These are phyloP conservation scores for Backusella sp. DNA, from an alignment of 192 early-diverging fungal genomes.

Conservation along the genomic window DNA sequence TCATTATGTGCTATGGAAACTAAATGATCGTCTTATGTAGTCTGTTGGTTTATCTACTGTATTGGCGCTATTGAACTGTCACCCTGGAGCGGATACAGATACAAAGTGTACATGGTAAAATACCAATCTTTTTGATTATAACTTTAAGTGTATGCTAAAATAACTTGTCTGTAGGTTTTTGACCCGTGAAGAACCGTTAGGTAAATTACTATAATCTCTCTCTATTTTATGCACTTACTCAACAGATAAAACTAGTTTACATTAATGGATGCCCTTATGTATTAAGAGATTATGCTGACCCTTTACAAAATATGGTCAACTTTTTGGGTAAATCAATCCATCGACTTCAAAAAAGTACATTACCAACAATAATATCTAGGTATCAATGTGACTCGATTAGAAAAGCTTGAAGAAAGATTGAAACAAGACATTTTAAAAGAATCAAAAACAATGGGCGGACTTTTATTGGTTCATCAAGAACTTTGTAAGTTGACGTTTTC, in stretches of 20 bases:
- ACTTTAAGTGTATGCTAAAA: neutral
- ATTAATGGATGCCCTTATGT: slow-evolving; percentile 61
- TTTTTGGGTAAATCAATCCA: slow-evolving; percentile 20
- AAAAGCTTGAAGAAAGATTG: slow-evolving; percentile 56
- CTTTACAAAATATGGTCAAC: slow-evolving; percentile 52
- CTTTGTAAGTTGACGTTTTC: slow-evolving; percentile 22
- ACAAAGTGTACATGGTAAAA: slow-evolving; percentile 33
- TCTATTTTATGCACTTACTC: neutral
- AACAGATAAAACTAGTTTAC: slow-evolving; percentile 36
- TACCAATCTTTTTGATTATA: neutral
- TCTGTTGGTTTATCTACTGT: slow-evolving; percentile 53
- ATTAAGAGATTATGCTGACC: slow-evolving; percentile 52
- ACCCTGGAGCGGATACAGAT: slow-evolving; percentile 33
- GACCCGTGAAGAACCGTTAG: slow-evolving; percentile 40
- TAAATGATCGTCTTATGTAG: slow-evolving; percentile 11
- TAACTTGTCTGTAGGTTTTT: slow-evolving; percentile 30
- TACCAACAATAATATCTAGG: slow-evolving; percentile 24
- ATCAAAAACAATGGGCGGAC: slow-evolving; percentile 38
- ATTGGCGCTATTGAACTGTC: slow-evolving; percentile 51
- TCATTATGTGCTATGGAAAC: neutral
- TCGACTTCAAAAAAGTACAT: too few species aligned
- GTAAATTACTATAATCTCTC: neutral
- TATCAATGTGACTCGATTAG: slow-evolving; percentile 53
- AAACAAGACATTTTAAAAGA: slow-evolving; percentile 60
- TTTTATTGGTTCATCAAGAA: slow-evolving; percentile 66